Percentiles rank a stretch among this genome's conserved stretches.
phyloP scores from a whole-genome alignment of 169 alveolate species.

The Cryptosporidium meleagridis region DNA sequence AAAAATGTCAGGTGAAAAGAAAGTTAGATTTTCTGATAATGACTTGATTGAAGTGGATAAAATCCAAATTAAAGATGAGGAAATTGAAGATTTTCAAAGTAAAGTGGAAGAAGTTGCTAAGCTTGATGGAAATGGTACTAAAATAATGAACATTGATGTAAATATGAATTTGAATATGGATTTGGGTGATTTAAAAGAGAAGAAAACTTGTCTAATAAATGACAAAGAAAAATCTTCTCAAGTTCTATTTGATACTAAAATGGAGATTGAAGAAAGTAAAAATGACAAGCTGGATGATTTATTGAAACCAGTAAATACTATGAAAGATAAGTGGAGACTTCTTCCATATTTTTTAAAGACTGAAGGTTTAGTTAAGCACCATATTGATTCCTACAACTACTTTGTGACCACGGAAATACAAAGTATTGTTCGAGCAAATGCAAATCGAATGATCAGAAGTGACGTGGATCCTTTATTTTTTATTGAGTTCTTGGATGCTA shows the following conservation, averaged over 20 bases:
- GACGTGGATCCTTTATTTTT: constrained; percentile 89
- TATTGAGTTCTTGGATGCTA: constrained; percentile 88
- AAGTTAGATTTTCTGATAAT: not conserved
- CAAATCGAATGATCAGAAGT: constrained; percentile 87
- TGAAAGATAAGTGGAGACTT: constrained; percentile 92
- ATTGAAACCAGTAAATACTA: constrained; percentile 30
- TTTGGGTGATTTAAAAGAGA: not conserved
- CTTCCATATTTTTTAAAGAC: constrained; percentile 92
- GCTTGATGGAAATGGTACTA: not conserved
- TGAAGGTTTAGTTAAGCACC: constrained; percentile 94
- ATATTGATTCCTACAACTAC: constrained; percentile 93
- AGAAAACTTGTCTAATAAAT: not conserved
- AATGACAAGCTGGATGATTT: not conserved
- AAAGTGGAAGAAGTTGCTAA: not conserved
- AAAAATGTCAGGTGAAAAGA: constrained; percentile 20
- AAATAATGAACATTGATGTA: not conserved
- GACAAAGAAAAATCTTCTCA: not conserved
- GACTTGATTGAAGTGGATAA: not conserved
- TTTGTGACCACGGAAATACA: constrained; percentile 92
- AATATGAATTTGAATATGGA: not conserved
- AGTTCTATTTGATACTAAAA: not conserved
- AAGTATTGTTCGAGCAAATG: constrained; percentile 91
- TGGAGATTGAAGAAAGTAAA: not conserved
- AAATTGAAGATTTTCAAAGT: not conserved
- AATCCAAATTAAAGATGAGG: constrained; percentile 7